Base-by-base conservation (phyloP, 495 filamentous ascomycete species). In the Tirmania nivea region DNA sequence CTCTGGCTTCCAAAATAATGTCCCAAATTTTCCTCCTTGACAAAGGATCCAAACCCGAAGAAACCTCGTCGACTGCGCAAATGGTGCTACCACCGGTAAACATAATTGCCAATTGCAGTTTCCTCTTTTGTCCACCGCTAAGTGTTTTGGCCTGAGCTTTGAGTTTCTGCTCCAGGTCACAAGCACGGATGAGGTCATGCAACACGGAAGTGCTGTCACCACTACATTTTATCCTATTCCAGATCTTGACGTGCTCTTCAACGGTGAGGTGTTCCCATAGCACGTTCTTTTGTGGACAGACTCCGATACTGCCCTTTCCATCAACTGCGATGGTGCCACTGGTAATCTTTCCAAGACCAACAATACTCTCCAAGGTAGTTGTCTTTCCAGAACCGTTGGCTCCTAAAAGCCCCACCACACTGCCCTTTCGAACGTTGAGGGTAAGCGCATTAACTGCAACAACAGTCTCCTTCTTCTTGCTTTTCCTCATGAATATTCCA, bases 71-170 rank as follows among this genome's bases (percentile, higher is more conserved):
- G 8, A 94, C 80, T 64, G 84, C 87, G 65, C 86, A 94, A 8
- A 94, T 78, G 14, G 73, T 75, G 55, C 79, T 84, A 16, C 84
- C 86, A 39, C 86, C 86, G 21, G 83, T 86, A 52, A 94, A 77
- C 84, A 90, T 92, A 76, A 89, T 86, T n/a, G 81, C 80, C 10
- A 94, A 73, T 62, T 94, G 86, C n/a, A 89, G 69, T 65, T 92
- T 92, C 20, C 86, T 73, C 65, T 89, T 92, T 66, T 94, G 86
- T 0, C 86, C 86, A 7, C 86, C 86, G 2, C 84, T 90, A 6
- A 93, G 70, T 1, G 82, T 83, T 53, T 73, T 73, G 0, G 83
- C 72, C 56, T 69, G 67, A 0, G 84, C 78, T 45, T 77, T 74
- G 20, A 74, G 61, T 66, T 93, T 94, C 9, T 72, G 67, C 14